Base-by-base conservation (phyloP, 2,329 filamentous ascomycete genomes). In the Trichoderma aggressivum region DNA sequence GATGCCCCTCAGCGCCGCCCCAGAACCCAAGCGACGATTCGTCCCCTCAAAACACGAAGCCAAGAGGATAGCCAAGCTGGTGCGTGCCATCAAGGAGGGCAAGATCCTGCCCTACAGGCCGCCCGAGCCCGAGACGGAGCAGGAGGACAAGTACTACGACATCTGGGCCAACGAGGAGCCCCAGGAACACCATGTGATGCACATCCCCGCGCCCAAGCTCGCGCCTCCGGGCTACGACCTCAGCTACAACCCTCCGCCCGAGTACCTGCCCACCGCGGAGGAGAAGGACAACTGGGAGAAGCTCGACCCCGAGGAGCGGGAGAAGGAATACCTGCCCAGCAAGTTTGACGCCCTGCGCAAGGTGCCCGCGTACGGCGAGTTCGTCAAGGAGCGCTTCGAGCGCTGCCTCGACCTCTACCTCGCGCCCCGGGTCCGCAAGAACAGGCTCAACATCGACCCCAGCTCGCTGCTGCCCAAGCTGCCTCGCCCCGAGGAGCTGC, bases 321-420 rank as follows among this genome's bases (percentile, higher is more conserved):
- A 97, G 76, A 94, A 91, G 79, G 92, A 97, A 62, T 99, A 94
- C 77, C 83, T 99, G 39, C 93, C 97, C 2, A 89, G 89, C 72
- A 90, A 94, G 78, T 93, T 94, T 80, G 90, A 92, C 75, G 91
- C 96, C 2, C 84, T 99, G 70, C 91, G 96, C 73, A 94, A 94
- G 79, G 96, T 98, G 7, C 96, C 97, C 64, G 97, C 92, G 18
- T 99, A 97, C 79, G 92, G 92, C 64, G 88, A 87, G 69, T 94
- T 98, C 75, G 90, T 99, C 79, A 97, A 98, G 81, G 96, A 99
- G 82, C 91, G 94, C 75, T 99, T 99, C 77, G 94, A 99, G 81
- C 88, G 97, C 74, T 98, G 94, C 80, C 84, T 99, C 75, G 97
- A 99, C 82, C 87, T 99, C 21, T 99, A 99, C 80, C 87, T 99